Percentiles rank a stretch among this genome's conserved stretches.
These are phyloP conservation scores for Lipomyces oligophaga DNA, from an alignment of 805 yeast species.

Conservation along the genomic window DNA sequence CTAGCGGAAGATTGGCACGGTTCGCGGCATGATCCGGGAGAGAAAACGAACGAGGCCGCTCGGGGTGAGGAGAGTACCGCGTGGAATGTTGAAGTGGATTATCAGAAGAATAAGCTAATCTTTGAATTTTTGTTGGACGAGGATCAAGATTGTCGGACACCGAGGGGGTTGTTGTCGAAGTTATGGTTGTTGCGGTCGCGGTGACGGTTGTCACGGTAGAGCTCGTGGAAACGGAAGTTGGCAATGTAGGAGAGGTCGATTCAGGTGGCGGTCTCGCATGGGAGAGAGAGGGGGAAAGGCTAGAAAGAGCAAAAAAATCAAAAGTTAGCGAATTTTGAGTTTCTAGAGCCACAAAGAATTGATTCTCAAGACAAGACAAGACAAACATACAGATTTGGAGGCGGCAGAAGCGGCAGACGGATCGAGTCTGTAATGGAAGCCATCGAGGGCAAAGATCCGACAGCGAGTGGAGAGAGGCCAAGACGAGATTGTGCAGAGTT, in stretches of 20 bases:
- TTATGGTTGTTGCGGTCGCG: background rate
- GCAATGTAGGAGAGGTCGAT: too few relatives aligned
- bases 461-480: too few relatives aligned
- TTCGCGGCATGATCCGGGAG: too few relatives aligned
- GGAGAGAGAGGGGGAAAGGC: too few relatives aligned
- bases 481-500: background rate
- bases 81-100: background rate
- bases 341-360: too few relatives aligned
- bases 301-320: too few relatives aligned
- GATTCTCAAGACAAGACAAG: slow-evolving; percentile 4
- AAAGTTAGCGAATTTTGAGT: too few relatives aligned
- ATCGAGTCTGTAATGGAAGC: slow-evolving; percentile 15
- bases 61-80: slow-evolving; percentile 1
- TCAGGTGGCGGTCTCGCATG: too few relatives aligned
- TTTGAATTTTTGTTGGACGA: slow-evolving; percentile 9
- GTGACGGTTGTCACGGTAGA: background rate
- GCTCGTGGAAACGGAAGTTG: background rate
- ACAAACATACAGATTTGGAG: slow-evolving; percentile 4
- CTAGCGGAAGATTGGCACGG: too few relatives aligned
- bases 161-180: too few relatives aligned
- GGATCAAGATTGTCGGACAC: background rate
- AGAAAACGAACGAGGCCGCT: slow-evolving; percentile 6
- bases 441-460: slow-evolving; percentile 15
- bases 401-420: slow-evolving; percentile 8
- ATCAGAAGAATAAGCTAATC: too few relatives aligned